Conservation (phyloP, 441 rosid species). For the Omphalea diandra region DNA sequence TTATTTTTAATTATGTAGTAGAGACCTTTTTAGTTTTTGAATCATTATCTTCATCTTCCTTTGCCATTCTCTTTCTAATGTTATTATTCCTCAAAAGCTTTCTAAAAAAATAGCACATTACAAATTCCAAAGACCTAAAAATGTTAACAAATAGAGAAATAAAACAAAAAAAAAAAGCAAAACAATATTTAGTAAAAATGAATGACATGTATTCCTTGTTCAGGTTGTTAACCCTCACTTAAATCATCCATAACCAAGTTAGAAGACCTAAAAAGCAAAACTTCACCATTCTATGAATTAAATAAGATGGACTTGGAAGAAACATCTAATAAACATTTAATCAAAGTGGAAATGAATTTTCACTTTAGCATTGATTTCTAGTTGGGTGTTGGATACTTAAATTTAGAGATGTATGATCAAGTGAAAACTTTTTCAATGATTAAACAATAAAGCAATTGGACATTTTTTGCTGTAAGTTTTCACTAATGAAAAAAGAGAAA, state of each 20-base stretch:
- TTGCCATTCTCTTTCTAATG: conserved; percentile 60
- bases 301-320: not conserved
- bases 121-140: conserved; percentile 26
- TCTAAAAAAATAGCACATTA: conserved; percentile 82
- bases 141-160: not conserved
- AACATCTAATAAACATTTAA: too few relatives aligned
- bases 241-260: conserved; percentile 43
- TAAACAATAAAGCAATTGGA: too few relatives aligned
- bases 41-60: conserved; percentile 65
- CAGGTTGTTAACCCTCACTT: conserved; percentile 37
- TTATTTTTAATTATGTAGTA: too few relatives aligned
- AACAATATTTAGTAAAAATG: too few relatives aligned
- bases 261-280: not conserved
- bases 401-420: too few relatives aligned
- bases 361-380: too few relatives aligned
- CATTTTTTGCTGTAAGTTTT: too few relatives aligned
- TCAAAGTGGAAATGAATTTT: too few relatives aligned
- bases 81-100: conserved; percentile 73
- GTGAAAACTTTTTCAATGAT: too few relatives aligned
- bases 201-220: conserved; percentile 35
- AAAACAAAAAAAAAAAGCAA: not conserved
- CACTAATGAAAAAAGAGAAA: too few relatives aligned
- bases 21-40: too few relatives aligned
- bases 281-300: not conserved
- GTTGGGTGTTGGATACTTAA: too few relatives aligned